Evolutionary conservation across 805 yeast genomes (phyloP).

Genomic region (Candida khao-thaluensis): DNA sequence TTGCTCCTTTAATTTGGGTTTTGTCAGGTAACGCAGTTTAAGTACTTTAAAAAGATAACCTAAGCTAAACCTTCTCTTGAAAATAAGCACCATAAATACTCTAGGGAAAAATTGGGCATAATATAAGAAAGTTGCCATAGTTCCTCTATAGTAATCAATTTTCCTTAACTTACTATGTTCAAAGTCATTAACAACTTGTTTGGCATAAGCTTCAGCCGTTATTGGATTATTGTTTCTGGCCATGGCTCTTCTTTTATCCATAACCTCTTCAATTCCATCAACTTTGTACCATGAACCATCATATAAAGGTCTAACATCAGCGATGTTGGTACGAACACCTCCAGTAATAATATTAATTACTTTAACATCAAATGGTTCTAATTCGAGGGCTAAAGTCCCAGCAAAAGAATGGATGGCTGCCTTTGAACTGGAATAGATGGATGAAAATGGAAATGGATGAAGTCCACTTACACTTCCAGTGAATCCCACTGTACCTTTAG

Average conservation of each 20-base stretch:
- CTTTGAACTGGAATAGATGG: constrained; percentile 64
- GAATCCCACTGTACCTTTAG: constrained; percentile 67
- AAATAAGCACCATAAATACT: constrained; percentile 41
- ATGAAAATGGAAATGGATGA: constrained; percentile 67
- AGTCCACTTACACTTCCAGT: constrained; percentile 73
- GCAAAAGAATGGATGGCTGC: constrained; percentile 79
- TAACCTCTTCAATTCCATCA: constrained; percentile 50
- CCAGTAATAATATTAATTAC: constrained; percentile 74
- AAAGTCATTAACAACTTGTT: constrained; percentile 51
- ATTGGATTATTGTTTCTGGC: constrained; percentile 59
- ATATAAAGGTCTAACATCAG: constrained; percentile 62
- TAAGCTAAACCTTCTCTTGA: constrained; percentile 38
- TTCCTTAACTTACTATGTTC: constrained; percentile 23
- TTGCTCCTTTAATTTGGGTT: too few species aligned
- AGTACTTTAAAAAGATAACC: constrained; percentile 24
- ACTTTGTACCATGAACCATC: constrained; percentile 50
- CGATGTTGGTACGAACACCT: constrained; percentile 70
- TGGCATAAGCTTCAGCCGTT: constrained; percentile 57
- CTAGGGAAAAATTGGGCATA: constrained; percentile 44
- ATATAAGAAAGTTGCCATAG: constrained; percentile 38
- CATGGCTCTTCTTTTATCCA: constrained; percentile 55
- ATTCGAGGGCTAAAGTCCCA: constrained; percentile 57
- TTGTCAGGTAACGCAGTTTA: too few species aligned
- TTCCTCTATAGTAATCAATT: constrained; percentile 60
- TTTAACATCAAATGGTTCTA: constrained; percentile 69